Evolutionary conservation across 441 rosid species (phyloP), one percentile per base, ranked within the genome.

Genomic region (Pelargonium cotyledonis): DNA sequence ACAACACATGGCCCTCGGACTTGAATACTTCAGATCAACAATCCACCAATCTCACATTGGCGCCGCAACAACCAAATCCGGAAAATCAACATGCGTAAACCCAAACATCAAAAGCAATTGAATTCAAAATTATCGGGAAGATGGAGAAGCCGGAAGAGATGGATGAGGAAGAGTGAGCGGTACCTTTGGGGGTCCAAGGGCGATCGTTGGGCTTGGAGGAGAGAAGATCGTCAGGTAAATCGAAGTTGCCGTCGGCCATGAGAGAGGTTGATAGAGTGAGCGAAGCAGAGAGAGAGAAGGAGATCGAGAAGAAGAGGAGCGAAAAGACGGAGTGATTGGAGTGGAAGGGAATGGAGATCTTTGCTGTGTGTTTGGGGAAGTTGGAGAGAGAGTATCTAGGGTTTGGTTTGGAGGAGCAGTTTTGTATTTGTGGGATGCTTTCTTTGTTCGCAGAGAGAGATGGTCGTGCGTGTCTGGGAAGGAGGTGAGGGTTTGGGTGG

Each of bases 141-240:
- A 57, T 26, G 62, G 21, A 57, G 62, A 57, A 16, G 12, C 11
- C 10, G 11, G 15, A 40, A 61, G 26, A 0, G 26, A 49, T 14
- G 60, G 58, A 8, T 14, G 0, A 16, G 61, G 14, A 63, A 21
- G 49, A 29, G 43, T 4, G 49, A 0, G 46, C 15, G 75, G 79
- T 73, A 86, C 95, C 88, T 85, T 86, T 87, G 66, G 79, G 72
- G 62, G 76, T 65, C 73, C 73, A 66, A 3, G 81, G 74, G 64
- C 81, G 90, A 84, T 86, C 88, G 60, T 86, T 82, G 3, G 81
- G 76, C 64, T 88, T 84, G 41, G 85, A 81, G 21, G 84, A 61
- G 74, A 88, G 81, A 72, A 90, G 86, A 86, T 86, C 92, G 77
- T 87, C 93, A 11, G 89, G 90, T 35, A 89, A 89, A 89, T 91